These are phyloP conservation scores for Avena atlantica DNA, from an alignment of 176 grass and related monocot species.

Conservation along the genomic window DNA sequence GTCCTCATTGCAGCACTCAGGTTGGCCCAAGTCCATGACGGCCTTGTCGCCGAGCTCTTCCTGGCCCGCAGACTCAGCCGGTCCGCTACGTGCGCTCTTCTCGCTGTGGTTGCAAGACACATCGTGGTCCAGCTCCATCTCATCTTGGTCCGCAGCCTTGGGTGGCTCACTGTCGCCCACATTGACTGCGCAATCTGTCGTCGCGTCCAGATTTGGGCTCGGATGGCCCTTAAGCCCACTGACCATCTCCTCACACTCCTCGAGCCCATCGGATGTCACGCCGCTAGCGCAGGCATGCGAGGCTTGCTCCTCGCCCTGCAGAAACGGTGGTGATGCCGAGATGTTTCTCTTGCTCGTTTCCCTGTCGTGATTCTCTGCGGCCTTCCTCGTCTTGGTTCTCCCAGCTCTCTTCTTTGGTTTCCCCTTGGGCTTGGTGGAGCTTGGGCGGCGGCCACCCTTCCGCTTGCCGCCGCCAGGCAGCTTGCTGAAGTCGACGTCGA, in stretches of 20 bases:
- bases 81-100: background rate
- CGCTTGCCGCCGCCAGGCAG: conserved; percentile 56
- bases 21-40: background rate
- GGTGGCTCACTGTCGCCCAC: background rate
- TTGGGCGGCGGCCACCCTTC: conserved; percentile 37
- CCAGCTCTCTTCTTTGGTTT: background rate
- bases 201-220: background rate
- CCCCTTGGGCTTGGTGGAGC: background rate
- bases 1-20: background rate
- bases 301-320: conserved; percentile 41
- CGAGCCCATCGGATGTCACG: conserved; percentile 39
- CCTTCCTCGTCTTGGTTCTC: background rate
- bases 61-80: background rate
- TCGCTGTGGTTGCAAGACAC: background rate
- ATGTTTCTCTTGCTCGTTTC: background rate
- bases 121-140: conserved; percentile 43
- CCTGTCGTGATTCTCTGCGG: background rate
- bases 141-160: background rate
- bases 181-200: background rate
- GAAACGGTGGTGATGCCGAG: background rate
- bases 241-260: conserved; percentile 46
- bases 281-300: conserved; percentile 49
- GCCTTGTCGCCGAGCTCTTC: background rate
- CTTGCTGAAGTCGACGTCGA: conserved; percentile 49
- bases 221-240: conserved; percentile 7